Evolutionary conservation across 2,329 filamentous ascomycete species (phyloP).

Genomic region (Coleophoma eucalyptorum): DNA sequence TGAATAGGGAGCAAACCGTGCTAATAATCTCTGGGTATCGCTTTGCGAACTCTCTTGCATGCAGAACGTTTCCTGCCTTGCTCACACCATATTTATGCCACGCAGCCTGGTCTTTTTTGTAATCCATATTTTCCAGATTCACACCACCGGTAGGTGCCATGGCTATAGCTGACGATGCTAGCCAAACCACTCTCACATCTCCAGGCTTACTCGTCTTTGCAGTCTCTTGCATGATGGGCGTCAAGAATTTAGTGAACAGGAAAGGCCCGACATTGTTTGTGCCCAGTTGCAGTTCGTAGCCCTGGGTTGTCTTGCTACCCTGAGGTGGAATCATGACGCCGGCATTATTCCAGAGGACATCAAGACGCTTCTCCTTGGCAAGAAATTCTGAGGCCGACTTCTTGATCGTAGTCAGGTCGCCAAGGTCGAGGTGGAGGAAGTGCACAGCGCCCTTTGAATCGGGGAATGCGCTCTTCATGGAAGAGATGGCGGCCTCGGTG

Average conservation of each 20-base stretch:
- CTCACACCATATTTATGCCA: slow-evolving; percentile 19
- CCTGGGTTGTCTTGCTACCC: slow-evolving; percentile 28
- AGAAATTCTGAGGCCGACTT: slow-evolving; percentile 31
- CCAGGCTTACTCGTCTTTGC: slow-evolving; percentile 18
- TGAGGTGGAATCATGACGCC: slow-evolving; percentile 33
- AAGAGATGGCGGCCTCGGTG: slow-evolving; percentile 31
- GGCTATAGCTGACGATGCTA: slow-evolving; percentile 22
- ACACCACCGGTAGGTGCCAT: slow-evolving; percentile 15
- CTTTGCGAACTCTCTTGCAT: slow-evolving; percentile 19
- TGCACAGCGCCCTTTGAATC: slow-evolving; percentile 28
- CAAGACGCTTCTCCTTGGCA: slow-evolving; percentile 28
- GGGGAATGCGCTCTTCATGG: slow-evolving; percentile 28
- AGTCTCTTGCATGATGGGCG: slow-evolving; percentile 28
- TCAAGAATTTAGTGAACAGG: slow-evolving; percentile 33
- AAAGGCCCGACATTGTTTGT: slow-evolving; percentile 33
- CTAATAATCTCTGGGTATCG: slow-evolving; percentile 20
- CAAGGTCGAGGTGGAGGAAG: slow-evolving; percentile 34
- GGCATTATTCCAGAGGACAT: slow-evolving; percentile 38
- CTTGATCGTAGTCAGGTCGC: slow-evolving; percentile 35
- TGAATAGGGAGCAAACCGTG: slow-evolving; percentile 12
- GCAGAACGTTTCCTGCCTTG: slow-evolving; percentile 22
- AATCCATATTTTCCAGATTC: slow-evolving; percentile 19
- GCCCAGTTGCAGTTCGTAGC: slow-evolving; percentile 32
- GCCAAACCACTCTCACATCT: slow-evolving; percentile 30
- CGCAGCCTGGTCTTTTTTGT: slow-evolving; percentile 11